Percentiles rank a stretch among this genome's conserved stretches.
Conservation (phyloP, 768 basidiomycete genomes). For the Clavaria fumosa region DNA sequence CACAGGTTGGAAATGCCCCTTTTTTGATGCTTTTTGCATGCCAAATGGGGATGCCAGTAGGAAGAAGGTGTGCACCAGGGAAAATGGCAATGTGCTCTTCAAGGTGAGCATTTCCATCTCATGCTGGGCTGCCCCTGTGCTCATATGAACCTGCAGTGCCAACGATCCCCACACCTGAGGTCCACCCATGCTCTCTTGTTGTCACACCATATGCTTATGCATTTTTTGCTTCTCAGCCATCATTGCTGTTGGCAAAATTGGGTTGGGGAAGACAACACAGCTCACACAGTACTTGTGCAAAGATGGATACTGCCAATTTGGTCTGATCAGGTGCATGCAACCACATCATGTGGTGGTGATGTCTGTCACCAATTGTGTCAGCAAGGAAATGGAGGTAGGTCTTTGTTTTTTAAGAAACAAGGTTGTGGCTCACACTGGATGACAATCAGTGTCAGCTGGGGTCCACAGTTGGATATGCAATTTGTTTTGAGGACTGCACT, state of each 20-base stretch:
- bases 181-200: constrained; percentile 39
- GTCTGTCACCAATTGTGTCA: constrained; percentile 99
- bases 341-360: constrained; percentile 98
- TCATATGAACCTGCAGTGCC: constrained; percentile 49
- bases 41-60: constrained; percentile 38
- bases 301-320: constrained; percentile 84
- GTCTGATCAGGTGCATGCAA: constrained; percentile 95
- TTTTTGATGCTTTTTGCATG: too few species aligned
- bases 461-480: constrained; percentile 85
- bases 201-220: constrained; percentile 28
- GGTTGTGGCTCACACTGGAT: constrained; percentile 3
- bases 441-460: constrained; percentile 67
- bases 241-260: constrained; percentile 98
- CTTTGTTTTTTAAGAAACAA: not conserved
- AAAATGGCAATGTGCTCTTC: constrained; percentile 58
- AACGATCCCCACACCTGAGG: constrained; percentile 78
- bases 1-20: too few species aligned
- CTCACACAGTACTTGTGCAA: constrained; percentile 91
- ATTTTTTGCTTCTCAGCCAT: constrained; percentile 38
- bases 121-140: not conserved
- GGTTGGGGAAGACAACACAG: constrained; percentile 97
- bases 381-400: constrained; percentile 94
- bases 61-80: constrained; percentile 50
- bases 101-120: constrained; percentile 39
- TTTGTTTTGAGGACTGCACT: constrained; percentile 98